Base-by-base conservation (phyloP, 306 rosid genomes). In the Rubus parviflorus region DNA sequence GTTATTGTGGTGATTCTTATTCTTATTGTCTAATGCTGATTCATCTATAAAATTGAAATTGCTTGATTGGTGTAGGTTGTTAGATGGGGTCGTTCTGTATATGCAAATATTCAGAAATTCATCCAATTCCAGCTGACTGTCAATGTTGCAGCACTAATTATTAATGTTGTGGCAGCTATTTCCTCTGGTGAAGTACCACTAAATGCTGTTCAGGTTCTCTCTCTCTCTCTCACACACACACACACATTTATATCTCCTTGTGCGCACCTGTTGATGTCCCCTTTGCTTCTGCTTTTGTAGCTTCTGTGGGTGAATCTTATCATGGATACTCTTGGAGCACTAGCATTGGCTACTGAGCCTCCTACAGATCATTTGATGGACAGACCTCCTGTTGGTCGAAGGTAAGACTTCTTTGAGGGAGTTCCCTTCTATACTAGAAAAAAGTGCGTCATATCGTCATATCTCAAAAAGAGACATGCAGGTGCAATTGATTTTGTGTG, bases 301-400 rank as follows among this genome's bases (percentile, higher is more conserved):
- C 98, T 95, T 85, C 92, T 95, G 40, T 95, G 98, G 98, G 97
- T 95, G 75, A 95, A 95, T 87, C 97, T 95, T 79, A 95, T 95
- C 81, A 95, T 95, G 98, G 98, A 95, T 81, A 95, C 98, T 65
- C 97, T 92, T 75, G 98, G 98, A 53, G 98, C 98, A 46, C 85
- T 95, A 40, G 98, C 97, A 17, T 85, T 95, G 87, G 98, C 98
- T 73, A 95, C 97, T 47, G 98, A 95, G 86, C 95, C 98, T 41
- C 98, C 98, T 77, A 95, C 97, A 9, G 82, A 95, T 90, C 95
- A 92, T 80, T 85, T 95, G 65, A 92, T 95, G 98, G 86, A 87
- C 76, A 87, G 92, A 77, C 40, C 48, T 20, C 98, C 98, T 37
- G 90, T 90, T 78, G 96, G 98, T 57, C 90, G 97, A 76, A 90